Evolutionary conservation across 805 yeast genomes (phyloP), one percentile per base, ranked within the genome.

Genomic region (Metschnikowia peoriensis): DNA sequence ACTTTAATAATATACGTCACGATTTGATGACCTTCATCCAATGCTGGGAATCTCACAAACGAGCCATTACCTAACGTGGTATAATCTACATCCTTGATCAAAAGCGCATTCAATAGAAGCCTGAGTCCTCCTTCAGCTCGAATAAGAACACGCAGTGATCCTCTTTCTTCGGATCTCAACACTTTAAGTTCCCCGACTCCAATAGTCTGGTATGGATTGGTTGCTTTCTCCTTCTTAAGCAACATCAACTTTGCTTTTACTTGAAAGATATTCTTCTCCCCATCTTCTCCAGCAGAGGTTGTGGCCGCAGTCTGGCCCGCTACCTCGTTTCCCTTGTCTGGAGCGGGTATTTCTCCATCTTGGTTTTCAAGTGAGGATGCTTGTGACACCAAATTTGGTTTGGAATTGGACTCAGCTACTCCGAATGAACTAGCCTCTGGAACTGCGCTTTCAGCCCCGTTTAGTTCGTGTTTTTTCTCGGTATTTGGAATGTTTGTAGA

Each of bases 81-180:
- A 66, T 90, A 92, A 1, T 73, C 73, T 53, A 89, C 72, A 47
- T 80, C 81, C 49, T 78, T 78, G 9, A 80, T 73, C 10, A 91
- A 68, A n/a, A 76, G 69, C 12, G 84, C 74, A 66, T 93, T 93
- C 54, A 93, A 70, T 44, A 93, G 68, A 14, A 91, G 84, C 60
- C 96, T 81, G 39, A 87, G 86, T 39, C 90, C 84, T 29, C 97
- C 97, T 51, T 92, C 98, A 0, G 97, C 89, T 62, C 98, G 83
- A 17, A 93, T 79, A 38, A 93, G 71, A 12, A 89, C 71, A 66
- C 98, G 82, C 2, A 84, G 66, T 64, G 89, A 89, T 22, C 75
- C 71, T 9, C 86, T 84, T 1, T 73, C 77, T 47, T 78, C 78
- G 61, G 86, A 78, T 52, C 79, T 82, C 50, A 93, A 73, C 11